Conservation (phyloP, 2,329 filamentous ascomycete genomes). For the Beauveria pseudobassiana region DNA sequence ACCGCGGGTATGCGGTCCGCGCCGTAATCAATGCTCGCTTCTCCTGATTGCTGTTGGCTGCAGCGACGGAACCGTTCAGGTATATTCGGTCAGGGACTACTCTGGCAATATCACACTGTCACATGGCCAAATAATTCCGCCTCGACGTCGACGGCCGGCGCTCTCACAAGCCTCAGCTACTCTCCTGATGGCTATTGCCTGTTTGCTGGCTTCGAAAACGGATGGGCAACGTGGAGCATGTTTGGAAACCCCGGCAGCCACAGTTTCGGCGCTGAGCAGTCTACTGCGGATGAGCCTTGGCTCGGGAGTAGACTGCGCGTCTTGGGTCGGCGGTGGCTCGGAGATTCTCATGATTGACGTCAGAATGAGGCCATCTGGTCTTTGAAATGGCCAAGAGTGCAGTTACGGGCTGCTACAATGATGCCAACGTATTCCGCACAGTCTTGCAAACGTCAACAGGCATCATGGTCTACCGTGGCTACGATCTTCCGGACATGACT, state of each 20-base stretch:
- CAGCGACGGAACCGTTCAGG: constrained; percentile 66
- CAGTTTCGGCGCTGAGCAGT: constrained; percentile 65
- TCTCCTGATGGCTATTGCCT: constrained; percentile 95
- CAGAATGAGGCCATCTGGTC: constrained; percentile 74
- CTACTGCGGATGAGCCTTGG: constrained; percentile 67
- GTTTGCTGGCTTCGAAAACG: constrained; percentile 85
- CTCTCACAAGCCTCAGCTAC: constrained; percentile 69
- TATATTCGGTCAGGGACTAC: constrained; percentile 94
- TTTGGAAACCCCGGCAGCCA: constrained; percentile 85
- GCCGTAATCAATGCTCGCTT: constrained; percentile 91
- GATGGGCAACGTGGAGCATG: constrained; percentile 96
- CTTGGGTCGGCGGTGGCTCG: constrained; percentile 82
- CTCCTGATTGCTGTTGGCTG: constrained; percentile 88
- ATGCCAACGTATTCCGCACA: constrained; percentile 83
- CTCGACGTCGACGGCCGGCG: constrained; percentile 60
- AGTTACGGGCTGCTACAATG: constrained; percentile 84
- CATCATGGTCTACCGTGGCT: constrained; percentile 87
- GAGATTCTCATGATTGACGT: constrained; percentile 69
- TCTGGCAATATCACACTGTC: constrained; percentile 85
- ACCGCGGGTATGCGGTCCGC: constrained; percentile 56
- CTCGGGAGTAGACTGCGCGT: constrained; percentile 65
- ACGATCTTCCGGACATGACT: constrained; percentile 83
- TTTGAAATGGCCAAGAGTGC: constrained; percentile 87
- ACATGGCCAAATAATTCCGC: constrained; percentile 64
- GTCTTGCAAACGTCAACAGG: constrained; percentile 82